These are phyloP conservation scores for Closterium sp. DNA, from an alignment of 139 green algal genomes.

Conservation along the genomic window DNA sequence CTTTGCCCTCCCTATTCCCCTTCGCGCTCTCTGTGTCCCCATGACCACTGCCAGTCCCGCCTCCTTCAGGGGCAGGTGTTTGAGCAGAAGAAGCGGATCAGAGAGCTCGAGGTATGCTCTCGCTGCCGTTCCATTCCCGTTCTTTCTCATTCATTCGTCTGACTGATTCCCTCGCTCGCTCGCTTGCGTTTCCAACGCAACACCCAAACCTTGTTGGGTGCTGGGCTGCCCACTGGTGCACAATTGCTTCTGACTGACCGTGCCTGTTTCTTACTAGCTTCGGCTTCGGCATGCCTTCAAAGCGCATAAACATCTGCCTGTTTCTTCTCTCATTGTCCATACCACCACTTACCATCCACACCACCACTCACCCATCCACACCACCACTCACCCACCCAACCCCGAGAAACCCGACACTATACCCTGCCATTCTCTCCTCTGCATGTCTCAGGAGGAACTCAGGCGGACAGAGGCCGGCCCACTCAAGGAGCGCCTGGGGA, in stretches of 20 bases:
- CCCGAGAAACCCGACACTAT: not conserved
- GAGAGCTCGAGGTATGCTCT: not conserved
- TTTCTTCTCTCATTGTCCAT: too few relatives aligned
- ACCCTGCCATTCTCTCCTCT: not conserved
- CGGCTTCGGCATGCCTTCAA: too few relatives aligned
- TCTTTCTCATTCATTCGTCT: not conserved
- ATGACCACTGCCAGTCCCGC: not conserved
- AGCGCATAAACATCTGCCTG: too few relatives aligned
- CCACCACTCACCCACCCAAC: too few relatives aligned
- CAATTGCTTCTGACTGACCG: too few relatives aligned
- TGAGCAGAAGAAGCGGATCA: not conserved
- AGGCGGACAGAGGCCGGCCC: too few relatives aligned
- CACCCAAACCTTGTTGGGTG: not conserved
- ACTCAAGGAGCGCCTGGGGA: too few relatives aligned
- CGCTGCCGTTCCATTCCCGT: not conserved
- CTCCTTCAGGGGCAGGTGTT: not conserved
- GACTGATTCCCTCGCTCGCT: not conserved
- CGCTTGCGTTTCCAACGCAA: not conserved
- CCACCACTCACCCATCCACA: too few relatives aligned
- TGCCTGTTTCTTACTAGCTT: too few relatives aligned
- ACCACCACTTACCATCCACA: too few relatives aligned
- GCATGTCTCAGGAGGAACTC: not conserved
- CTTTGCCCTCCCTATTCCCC: not conserved
- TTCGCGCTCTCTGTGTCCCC: not conserved
- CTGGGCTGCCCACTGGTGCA: too few relatives aligned